These are phyloP conservation scores for Hemerocallis citrina DNA, from an alignment of 106 monocot genomes.

Conservation along the genomic window DNA sequence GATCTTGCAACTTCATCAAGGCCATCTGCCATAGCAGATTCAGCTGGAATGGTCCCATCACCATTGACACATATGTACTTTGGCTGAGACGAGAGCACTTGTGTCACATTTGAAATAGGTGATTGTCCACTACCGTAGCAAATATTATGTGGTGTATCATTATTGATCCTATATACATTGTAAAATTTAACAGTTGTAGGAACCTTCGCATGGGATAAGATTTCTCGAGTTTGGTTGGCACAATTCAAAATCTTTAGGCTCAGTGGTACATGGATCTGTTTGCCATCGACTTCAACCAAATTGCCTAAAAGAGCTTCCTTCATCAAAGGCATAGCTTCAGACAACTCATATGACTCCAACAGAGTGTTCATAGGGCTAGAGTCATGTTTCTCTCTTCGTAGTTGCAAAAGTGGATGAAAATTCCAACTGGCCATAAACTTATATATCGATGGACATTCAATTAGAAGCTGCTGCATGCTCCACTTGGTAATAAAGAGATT, in stretches of 20 bases:
- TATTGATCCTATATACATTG: constrained; percentile 81
- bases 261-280: constrained; percentile 66
- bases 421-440: constrained; percentile 69
- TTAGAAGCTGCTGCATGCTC: constrained; percentile 90
- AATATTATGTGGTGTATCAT: constrained; percentile 77
- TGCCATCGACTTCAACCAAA: constrained; percentile 49
- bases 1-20: constrained; percentile 78
- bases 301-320: constrained; percentile 69
- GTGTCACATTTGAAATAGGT: constrained; percentile 10
- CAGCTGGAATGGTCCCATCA: constrained; percentile 84
- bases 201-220: constrained; percentile 71
- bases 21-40: constrained; percentile 95
- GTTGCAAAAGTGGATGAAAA: constrained; percentile 71
- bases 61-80: constrained; percentile 75
- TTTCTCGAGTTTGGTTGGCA: constrained; percentile 75
- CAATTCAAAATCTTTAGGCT: constrained; percentile 77
- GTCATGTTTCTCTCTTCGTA: constrained; percentile 65
- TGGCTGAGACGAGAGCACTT: constrained; percentile 25
- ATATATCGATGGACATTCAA: constrained; percentile 98
- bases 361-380: constrained; percentile 26
- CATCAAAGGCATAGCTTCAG: constrained; percentile 53
- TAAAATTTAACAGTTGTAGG: constrained; percentile 77
- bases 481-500: constrained; percentile 95
- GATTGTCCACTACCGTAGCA: constrained; percentile 16
- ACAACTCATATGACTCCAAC: constrained; percentile 72